Evolutionary conservation across 2,329 filamentous ascomycete species (phyloP).

Genomic region (Beauveria varroae): DNA sequence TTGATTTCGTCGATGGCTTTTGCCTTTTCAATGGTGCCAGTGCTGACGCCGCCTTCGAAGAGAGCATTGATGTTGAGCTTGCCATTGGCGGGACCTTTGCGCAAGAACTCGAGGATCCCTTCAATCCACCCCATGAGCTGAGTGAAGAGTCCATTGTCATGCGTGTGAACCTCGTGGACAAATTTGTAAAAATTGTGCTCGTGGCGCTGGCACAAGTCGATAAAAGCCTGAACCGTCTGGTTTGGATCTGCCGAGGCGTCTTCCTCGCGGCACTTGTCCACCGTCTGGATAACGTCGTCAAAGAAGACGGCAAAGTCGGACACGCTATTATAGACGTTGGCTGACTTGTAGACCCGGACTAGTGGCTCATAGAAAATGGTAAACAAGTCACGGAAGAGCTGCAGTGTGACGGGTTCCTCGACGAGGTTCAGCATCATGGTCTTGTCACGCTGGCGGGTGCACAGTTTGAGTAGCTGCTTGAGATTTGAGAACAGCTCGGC

Average conservation of each 20-base stretch:
- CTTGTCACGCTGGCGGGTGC: slow-evolving; percentile 89
- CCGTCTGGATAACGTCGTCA: slow-evolving; percentile 80
- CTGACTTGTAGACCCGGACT: slow-evolving; percentile 95
- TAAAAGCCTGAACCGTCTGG: slow-evolving; percentile 96
- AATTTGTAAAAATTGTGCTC: slow-evolving; percentile 99
- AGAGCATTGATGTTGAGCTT: slow-evolving; percentile 92
- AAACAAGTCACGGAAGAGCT: slow-evolving; percentile 91
- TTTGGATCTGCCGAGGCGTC: slow-evolving; percentile 94
- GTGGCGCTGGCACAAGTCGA: slow-evolving; percentile 89
- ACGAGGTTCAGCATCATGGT: slow-evolving; percentile 94
- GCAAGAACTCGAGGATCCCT: slow-evolving; percentile 85
- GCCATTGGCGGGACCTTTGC: slow-evolving; percentile 76
- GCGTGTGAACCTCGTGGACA: slow-evolving; percentile 92
- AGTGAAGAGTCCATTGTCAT: slow-evolving; percentile 94
- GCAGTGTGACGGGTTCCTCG: slow-evolving; percentile 94
- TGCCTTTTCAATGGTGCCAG: slow-evolving; percentile 59
- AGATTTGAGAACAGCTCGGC: slow-evolving; percentile 90
- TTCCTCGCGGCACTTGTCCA: slow-evolving; percentile 58
- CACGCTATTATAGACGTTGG: slow-evolving; percentile 95
- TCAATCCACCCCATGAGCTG: slow-evolving; percentile 97
- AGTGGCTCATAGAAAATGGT: slow-evolving; percentile 98
- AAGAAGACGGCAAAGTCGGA: slow-evolving; percentile 93
- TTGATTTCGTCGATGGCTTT: slow-evolving; percentile 76
- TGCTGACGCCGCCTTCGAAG: slow-evolving; percentile 70
- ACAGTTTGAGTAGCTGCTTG: slow-evolving; percentile 89